Percentiles rank a stretch among this genome's conserved stretches.
Evolutionary conservation across 1,284 basidiomycete species (phyloP).

Genomic region (Apiotrichum sp.): DNA sequence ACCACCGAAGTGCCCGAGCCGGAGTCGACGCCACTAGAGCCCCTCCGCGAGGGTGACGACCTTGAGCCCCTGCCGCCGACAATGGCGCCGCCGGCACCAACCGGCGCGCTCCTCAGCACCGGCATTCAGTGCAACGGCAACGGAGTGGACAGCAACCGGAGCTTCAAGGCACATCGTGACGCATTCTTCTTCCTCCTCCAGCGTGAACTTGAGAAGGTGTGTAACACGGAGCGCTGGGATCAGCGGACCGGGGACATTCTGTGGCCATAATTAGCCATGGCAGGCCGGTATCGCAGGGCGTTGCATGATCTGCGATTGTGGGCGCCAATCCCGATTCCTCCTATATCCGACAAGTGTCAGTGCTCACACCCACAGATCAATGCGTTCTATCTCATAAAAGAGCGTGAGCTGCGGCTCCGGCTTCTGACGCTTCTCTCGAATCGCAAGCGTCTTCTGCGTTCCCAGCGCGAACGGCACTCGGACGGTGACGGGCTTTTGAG

Average conservation of each 20-base stretch:
- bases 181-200: constrained; percentile 99
- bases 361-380: constrained; percentile 66
- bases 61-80: constrained; percentile 44
- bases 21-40: no score
- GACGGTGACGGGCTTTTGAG: constrained; percentile 18
- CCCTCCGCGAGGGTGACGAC: constrained; percentile 16
- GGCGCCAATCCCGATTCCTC: neutral
- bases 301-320: neutral
- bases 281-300: no score
- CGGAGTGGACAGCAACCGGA: constrained; percentile 35
- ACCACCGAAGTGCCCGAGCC: neutral
- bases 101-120: constrained; percentile 18
- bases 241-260: no score
- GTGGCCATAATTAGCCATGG: no score
- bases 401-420: constrained; percentile 86
- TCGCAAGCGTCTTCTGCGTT: constrained; percentile 56
- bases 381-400: constrained; percentile 97
- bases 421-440: constrained; percentile 91
- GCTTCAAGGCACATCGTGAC: constrained; percentile 89
- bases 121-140: constrained; percentile 5
- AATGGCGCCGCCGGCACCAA: constrained; percentile 38
- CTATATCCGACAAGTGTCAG: no score
- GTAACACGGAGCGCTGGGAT: neutral
- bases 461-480: constrained; percentile 16
- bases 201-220: constrained; percentile 92